Conservation (phyloP, 2,329 filamentous ascomycete genomes). For the Monosporascus sp. region DNA sequence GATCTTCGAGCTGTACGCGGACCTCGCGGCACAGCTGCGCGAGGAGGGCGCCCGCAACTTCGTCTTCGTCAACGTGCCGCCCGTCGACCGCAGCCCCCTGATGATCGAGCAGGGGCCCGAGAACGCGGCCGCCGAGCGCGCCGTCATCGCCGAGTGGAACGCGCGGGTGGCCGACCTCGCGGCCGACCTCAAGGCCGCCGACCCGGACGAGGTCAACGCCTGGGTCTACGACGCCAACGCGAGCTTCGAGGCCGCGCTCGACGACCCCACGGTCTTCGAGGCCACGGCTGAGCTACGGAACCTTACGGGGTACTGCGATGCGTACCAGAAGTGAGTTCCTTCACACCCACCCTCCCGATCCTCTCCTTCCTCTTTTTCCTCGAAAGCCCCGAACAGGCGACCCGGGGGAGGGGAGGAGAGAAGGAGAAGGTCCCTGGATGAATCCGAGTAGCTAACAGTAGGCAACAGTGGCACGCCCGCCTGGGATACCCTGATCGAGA, state of each 20-base stretch:
- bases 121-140: slow-evolving; percentile 29
- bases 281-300: slow-evolving; percentile 50
- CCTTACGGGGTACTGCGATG: slow-evolving; percentile 47
- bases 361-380: neutral
- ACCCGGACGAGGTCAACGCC: slow-evolving; percentile 37
- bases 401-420: too few species aligned
- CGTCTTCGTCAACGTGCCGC: slow-evolving; percentile 53
- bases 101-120: slow-evolving; percentile 33
- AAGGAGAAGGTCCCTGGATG: too few species aligned
- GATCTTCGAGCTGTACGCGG: slow-evolving; percentile 39
- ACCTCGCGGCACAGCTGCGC: slow-evolving; percentile 41
- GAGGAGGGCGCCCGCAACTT: slow-evolving; percentile 51
- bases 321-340: slow-evolving; percentile 45
- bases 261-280: slow-evolving; percentile 41
- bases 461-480: slow-evolving; percentile 37
- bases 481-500: slow-evolving; percentile 32
- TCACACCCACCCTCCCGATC: too few species aligned
- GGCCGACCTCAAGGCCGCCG: slow-evolving; percentile 27
- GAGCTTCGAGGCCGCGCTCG: slow-evolving; percentile 46
- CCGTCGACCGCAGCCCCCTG: slow-evolving; percentile 48
- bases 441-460: slow-evolving; percentile 7
- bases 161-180: slow-evolving; percentile 35
- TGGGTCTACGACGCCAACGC: slow-evolving; percentile 48
- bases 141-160: slow-evolving; percentile 49
- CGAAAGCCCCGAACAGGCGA: too few species aligned